Conservation (phyloP, 2,329 filamentous ascomycete genomes). For the Alternaria metachromatica region DNA sequence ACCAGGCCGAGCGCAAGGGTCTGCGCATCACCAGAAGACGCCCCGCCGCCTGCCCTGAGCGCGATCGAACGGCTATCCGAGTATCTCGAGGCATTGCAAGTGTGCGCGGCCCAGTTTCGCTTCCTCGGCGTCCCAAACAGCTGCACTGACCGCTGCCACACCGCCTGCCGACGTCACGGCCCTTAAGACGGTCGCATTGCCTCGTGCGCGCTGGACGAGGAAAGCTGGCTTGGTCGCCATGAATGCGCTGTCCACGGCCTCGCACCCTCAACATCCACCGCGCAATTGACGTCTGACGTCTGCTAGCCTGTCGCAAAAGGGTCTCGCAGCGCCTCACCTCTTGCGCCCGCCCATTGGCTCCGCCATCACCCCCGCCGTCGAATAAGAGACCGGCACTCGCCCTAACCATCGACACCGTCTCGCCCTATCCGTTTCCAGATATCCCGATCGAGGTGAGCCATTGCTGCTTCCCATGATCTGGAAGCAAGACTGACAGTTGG, state of each 20-base stretch:
- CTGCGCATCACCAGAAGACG: slow-evolving; percentile 18
- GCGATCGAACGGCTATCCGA: slow-evolving; percentile 21
- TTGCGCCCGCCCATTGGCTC: slow-evolving; percentile 44
- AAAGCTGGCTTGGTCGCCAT: slow-evolving; percentile 47
- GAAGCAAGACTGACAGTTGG: slow-evolving; percentile 35
- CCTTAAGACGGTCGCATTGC: slow-evolving; percentile 43
- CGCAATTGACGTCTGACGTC: slow-evolving; percentile 44
- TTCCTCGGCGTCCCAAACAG: slow-evolving; percentile 38
- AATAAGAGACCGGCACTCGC: slow-evolving; percentile 40
- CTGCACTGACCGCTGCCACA: slow-evolving; percentile 49
- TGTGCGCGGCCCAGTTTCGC: slow-evolving; percentile 32
- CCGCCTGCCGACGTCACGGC: slow-evolving; percentile 47
- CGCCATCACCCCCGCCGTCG: slow-evolving; percentile 28
- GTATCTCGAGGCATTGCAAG: slow-evolving; percentile 15
- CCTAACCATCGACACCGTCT: slow-evolving; percentile 35
- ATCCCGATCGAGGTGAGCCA: slow-evolving; percentile 32
- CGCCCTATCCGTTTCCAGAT: slow-evolving; percentile 44
- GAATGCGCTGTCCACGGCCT: slow-evolving; percentile 49
- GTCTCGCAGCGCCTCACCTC: slow-evolving; percentile 41
- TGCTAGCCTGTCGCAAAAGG: slow-evolving; percentile 40
- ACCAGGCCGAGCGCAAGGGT: slow-evolving; percentile 15
- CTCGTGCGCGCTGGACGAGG: slow-evolving; percentile 33
- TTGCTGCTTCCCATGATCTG: slow-evolving; percentile 20
- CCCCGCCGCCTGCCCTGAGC: slow-evolving; percentile 13
- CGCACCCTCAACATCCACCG: slow-evolving; percentile 33